Evolutionary conservation across 108 stramenopile species (phyloP), one percentile per base, ranked within the genome.

Genomic region (Aureococcus anophagefferens): DNA sequence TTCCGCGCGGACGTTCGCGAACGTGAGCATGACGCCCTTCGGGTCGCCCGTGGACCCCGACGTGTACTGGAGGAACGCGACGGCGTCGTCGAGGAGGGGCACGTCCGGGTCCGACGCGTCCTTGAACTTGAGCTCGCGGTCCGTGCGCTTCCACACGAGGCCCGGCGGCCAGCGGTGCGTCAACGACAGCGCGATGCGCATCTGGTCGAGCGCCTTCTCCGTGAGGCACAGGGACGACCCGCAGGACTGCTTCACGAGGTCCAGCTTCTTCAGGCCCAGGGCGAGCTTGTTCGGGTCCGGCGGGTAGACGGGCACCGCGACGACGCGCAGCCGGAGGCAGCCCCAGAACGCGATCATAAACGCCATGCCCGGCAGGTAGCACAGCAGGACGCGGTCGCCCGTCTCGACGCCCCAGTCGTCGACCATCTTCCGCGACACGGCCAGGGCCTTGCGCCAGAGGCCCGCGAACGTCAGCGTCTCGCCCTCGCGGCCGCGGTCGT

Each of bases 291-390:
- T 5, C 33, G 44, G 46, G 30, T 30, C 46, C 3, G 46, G 33
- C 4, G 33, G 30, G 17, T 35, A 31, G 30, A 35, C 36, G 18
- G 95, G 95, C 3, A 96, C 95, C 0, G 93, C 93, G 29, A 94
- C 85, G 33, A 93, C 66, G 31, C 91, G 89, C 14, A 88, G 87
- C 63, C 92, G 90, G 44, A 87, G 76, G 76, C 86, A 87, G 0
- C 82, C 86, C 32, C 85, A 35, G 46, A 86, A 85, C 16, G 81
- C 77, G 25, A 78, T 79, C 30, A 84, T 84, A 68, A 87, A 87
- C 28, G 84, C 80, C 35, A 85, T 77, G 31, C 83, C 81, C 13
- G 84, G 84, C 21, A 81, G 69, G 72, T 82, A 87, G 67, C 82
- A 82, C 17, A 87, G 76, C 33, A 86, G 37, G 15, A 83, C 80